Evolutionary conservation across 805 yeast genomes (phyloP), one percentile per base, ranked within the genome.

Genomic region (Cyberlindnera suaveolens): DNA sequence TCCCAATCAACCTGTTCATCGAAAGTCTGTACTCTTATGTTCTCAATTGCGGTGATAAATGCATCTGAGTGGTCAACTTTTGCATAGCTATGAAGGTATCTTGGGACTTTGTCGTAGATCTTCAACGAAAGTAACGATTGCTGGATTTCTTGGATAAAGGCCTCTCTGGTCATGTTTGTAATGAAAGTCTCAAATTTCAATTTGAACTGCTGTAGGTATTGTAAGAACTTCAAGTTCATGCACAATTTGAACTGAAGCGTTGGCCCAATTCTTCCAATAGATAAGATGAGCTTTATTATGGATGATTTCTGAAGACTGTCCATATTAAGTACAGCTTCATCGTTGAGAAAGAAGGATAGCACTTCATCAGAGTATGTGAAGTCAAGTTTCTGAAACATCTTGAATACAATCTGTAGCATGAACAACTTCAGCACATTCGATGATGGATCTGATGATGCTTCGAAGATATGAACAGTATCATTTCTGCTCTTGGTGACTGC

Each of bases 191-290:
- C 42, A 35, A 57, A 50, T 9, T 42, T 37, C 10, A 54, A n/a
- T 3, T 44, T 48, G 43, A 51, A 54, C 13, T 19, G 23, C 3
- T 38, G 30, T 6, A 57, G 23, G 14, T 47, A 46, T 9, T 49
- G 46, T 1, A 58, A 33, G 23, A 57, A 57, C 32, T 56, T 54
- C 34, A 58, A 35, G 15, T 50, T 47, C 40, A 50, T 40, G 34
- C 56, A 54, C n/a, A 31, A 43, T 27, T 41, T 54, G 41, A 53
- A 58, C 15, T 44, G 48, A 1, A 26, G 31, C 6, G 49, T 36
- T 8, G 54, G 52, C 4, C 56, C 39, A 19, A 42, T 39, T 17
- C 47, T 48, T 1, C 53, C 39, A 19, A 57, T 36, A 4, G 61
- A 50, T 15, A 58, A 43, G 1, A 49, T 39, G 11, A 56, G 35